A percentile compares a stretch with the other conserved stretches of the same genome.
These are phyloP conservation scores for Plasmodium fragile DNA, from an alignment of 169 alveolate genomes.

Conservation along the genomic window DNA sequence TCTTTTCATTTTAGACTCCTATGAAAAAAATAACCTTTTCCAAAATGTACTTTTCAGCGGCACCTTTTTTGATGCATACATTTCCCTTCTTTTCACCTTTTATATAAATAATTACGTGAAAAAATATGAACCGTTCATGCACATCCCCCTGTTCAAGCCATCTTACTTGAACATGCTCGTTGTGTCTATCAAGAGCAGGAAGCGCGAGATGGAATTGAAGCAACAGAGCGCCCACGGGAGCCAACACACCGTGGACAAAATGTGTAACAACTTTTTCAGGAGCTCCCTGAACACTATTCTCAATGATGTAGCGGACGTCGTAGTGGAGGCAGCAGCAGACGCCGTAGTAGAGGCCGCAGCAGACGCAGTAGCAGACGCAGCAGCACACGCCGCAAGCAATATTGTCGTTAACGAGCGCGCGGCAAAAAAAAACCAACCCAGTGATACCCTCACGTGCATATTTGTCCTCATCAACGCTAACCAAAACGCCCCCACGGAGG, in stretches of 20 bases:
- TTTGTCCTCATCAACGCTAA: slow-evolving; percentile 27
- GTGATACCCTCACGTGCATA: slow-evolving; percentile 4
- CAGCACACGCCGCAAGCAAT: not conserved
- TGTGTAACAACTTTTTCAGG: slow-evolving; percentile 68
- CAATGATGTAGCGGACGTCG: not conserved
- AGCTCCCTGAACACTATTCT: slow-evolving; percentile 49
- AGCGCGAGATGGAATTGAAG: slow-evolving; percentile 13
- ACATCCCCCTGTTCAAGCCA: slow-evolving; percentile 57
- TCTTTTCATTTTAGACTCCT: slow-evolving; percentile 18
- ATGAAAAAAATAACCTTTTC: slow-evolving; percentile 35
- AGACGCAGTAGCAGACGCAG: too few relatives aligned
- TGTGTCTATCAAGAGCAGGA: slow-evolving; percentile 15
- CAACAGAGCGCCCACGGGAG: not conserved
- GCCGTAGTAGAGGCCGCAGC: too few relatives aligned
- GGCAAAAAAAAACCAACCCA: not conserved
- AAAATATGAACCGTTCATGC: not conserved
- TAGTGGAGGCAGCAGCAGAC: too few relatives aligned
- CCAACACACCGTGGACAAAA: slow-evolving; percentile 57
- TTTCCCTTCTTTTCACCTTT: slow-evolving; percentile 17
- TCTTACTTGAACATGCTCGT: slow-evolving; percentile 28
- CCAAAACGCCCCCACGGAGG: slow-evolving; percentile 6
- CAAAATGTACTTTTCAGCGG: slow-evolving; percentile 27
- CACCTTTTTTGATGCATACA: slow-evolving; percentile 35
- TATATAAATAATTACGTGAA: slow-evolving; percentile 42
- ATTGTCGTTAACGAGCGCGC: not conserved